A percentile compares a stretch with the other conserved stretches of the same genome.
phyloP scores from a whole-genome alignment of 1,139 yeast genomes.

The Hyphopichia burtonii region DNA sequence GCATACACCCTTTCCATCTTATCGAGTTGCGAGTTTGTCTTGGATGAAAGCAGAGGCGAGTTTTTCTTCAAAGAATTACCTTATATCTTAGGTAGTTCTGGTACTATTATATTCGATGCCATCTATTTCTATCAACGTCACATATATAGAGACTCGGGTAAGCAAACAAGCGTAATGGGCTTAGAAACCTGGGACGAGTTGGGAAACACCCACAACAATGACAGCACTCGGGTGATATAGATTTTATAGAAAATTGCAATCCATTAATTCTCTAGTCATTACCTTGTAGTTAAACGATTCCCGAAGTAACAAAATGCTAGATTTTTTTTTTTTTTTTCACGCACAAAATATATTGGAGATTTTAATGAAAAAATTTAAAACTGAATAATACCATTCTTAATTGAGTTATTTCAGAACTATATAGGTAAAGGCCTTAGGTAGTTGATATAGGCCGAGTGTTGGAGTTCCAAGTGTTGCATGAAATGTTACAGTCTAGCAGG shows the following conservation, averaged over 20 bases:
- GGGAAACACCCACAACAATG: background rate
- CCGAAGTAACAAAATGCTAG: no score
- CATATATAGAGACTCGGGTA: conserved; percentile 30
- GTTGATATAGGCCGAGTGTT: no score
- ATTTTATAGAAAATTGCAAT: no score
- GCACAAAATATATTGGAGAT: background rate
- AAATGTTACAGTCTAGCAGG: background rate
- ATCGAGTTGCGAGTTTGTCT: conserved; percentile 44
- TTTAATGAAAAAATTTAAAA: background rate
- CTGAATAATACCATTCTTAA: no score
- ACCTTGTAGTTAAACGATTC: no score
- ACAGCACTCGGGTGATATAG: background rate
- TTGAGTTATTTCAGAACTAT: no score
- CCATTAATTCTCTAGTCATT: no score
- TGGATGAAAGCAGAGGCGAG: conserved; percentile 29
- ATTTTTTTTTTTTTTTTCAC: background rate
- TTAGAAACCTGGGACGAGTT: conserved; percentile 26
- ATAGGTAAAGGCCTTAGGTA: no score
- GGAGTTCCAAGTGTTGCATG: background rate
- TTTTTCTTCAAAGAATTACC: conserved; percentile 76
- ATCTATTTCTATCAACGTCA: conserved; percentile 68
- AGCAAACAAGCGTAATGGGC: conserved; percentile 24
- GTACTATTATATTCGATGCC: conserved; percentile 78
- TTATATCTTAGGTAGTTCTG: conserved; percentile 80
- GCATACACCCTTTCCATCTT: conserved; percentile 76